Conservation (phyloP, 495 filamentous ascomycete genomes). For the Xylaria grammica region DNA sequence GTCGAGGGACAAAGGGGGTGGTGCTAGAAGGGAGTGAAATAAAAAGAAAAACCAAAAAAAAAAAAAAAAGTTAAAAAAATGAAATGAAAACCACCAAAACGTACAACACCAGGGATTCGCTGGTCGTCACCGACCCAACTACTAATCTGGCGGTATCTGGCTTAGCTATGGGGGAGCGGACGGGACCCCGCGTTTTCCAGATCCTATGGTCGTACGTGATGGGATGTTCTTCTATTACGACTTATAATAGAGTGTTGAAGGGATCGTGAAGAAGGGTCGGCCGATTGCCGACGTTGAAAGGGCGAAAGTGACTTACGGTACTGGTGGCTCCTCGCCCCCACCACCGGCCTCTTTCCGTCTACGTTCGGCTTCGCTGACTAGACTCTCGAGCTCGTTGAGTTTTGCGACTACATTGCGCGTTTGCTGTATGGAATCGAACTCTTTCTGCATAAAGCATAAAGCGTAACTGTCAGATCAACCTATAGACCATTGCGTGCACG, state of each 20-base stretch:
- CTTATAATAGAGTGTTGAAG: slow-evolving; percentile 24
- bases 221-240: not conserved
- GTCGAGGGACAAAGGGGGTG: too few species aligned
- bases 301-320: slow-evolving; percentile 61
- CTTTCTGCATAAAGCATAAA: slow-evolving; percentile 47
- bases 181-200: slow-evolving; percentile 54
- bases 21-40: too few species aligned
- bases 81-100: slow-evolving; percentile 32
- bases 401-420: slow-evolving; percentile 72
- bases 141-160: slow-evolving; percentile 45
- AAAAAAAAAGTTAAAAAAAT: slow-evolving; percentile 23
- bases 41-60: slow-evolving; percentile 18
- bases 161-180: slow-evolving; percentile 57
- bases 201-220: slow-evolving; percentile 52
- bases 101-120: slow-evolving; percentile 56
- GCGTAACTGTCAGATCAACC: too few species aligned
- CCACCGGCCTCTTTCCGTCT: slow-evolving; percentile 54
- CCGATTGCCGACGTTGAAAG: too few species aligned
- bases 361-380: slow-evolving; percentile 72
- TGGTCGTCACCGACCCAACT: slow-evolving; percentile 57
- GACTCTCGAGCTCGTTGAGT: slow-evolving; percentile 81
- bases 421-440: slow-evolving; percentile 78
- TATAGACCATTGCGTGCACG: too few species aligned
- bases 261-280: too few species aligned
- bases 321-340: slow-evolving; percentile 37